Evolutionary conservation across 2,329 filamentous ascomycete genomes (phyloP), one percentile per base, ranked within the genome.

Genomic region (Diaporthe sp.): DNA sequence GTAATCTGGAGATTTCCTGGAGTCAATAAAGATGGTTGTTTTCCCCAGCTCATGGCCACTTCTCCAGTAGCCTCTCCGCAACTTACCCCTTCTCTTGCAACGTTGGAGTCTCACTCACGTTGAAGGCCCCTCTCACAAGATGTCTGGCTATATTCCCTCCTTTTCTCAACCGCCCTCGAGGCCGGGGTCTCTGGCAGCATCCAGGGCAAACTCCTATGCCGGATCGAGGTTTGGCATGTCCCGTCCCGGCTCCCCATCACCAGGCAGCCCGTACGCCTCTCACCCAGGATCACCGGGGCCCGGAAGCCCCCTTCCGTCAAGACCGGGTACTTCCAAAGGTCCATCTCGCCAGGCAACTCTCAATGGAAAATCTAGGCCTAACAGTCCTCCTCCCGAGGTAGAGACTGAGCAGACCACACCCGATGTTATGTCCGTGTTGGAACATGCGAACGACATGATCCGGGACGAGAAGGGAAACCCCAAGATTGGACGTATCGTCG

Each of bases 401-500:
- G 71, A 73, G n/a, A 65, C 75, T 17, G 73, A 76, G 25, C 73
- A 76, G 47, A 76, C 75, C 17, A 76, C 75, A 1, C 75, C 75
- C 17, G 75, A 76, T n/a, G 71, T 75, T 4, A 28, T 75, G 17
- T 76, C 75, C 15, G 73, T 76, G 20, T 7, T 65, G 55, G 75
- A 71, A 20, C 73, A 72, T 39, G 73, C 67, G 47, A 53, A 57
- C 44, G 73, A 76, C 7, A 39, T 55, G 61, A 63, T 75, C 28
- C 53, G 68, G 6, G 73, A 81, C 75, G 73, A 74, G 34, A 77
- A 79, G 70, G 75, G 77, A 53, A 63, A 72, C 13, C 72, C 77
- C 17, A 77, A 63, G 42, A 63, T 76, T 37, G 85, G 85, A 34
- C 80, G 85, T 22, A 80, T 87, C 44, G 82, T 81, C 47, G 86